A percentile compares a stretch with the other conserved stretches of the same genome.
phyloP scores from a whole-genome alignment of 495 filamentous ascomycete genomes.

The Podospora australis region DNA sequence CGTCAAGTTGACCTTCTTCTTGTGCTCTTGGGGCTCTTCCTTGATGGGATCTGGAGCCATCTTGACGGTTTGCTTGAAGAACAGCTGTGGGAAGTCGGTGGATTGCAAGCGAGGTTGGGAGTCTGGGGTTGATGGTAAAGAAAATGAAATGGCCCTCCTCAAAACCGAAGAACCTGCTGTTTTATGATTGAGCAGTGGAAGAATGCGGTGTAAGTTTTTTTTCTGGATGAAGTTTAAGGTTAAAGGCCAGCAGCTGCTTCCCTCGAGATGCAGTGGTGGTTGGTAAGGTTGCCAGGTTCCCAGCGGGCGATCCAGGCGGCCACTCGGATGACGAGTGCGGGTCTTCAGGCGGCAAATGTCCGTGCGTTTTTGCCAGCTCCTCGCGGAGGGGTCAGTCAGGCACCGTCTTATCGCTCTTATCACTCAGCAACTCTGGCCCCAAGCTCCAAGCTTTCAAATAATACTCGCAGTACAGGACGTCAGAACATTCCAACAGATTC shows the following conservation, averaged over 20 bases:
- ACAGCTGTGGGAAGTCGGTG: not conserved
- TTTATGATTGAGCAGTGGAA: too few species aligned
- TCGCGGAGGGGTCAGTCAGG: not conserved
- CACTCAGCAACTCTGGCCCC: not conserved
- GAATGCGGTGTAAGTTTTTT: too few species aligned
- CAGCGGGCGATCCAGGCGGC: conserved; percentile 25
- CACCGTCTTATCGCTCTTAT: conserved; percentile 2
- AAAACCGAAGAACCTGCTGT: too few species aligned
- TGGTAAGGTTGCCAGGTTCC: conserved; percentile 6
- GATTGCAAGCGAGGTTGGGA: not conserved
- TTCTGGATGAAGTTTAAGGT: not conserved
- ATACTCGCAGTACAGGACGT: too few species aligned
- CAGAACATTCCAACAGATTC: too few species aligned
- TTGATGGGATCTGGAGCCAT: conserved; percentile 31
- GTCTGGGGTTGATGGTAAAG: not conserved
- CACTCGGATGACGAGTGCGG: conserved; percentile 34
- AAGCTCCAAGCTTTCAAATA: not conserved
- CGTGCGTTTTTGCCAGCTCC: conserved; percentile 18
- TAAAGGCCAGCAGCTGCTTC: not conserved
- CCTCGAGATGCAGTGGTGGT: conserved; percentile 9
- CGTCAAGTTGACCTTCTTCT: conserved; percentile 90
- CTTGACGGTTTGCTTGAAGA: conserved; percentile 19
- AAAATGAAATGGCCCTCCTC: not conserved
- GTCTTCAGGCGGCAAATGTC: conserved; percentile 30
- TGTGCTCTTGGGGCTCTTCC: conserved; percentile 63